A percentile compares a stretch with the other conserved stretches of the same genome.
These are phyloP conservation scores for Sphaerostilbella broomeana DNA, from an alignment of 2,329 filamentous ascomycete genomes.

Conservation along the genomic window DNA sequence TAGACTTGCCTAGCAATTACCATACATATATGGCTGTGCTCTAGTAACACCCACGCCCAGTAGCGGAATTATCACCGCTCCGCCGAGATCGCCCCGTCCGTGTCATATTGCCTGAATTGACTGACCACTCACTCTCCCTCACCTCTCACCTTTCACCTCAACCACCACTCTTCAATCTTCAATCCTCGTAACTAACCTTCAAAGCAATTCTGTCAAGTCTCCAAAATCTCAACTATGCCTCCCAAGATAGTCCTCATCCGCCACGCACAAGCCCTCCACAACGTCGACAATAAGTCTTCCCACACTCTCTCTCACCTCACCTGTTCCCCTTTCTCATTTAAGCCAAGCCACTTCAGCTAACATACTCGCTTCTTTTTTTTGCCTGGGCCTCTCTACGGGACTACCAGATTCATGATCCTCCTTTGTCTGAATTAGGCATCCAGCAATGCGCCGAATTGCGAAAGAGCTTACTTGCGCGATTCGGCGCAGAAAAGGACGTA, in stretches of 20 bases:
- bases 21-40: too few species aligned
- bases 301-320: not conserved
- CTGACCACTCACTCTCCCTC: conserved; percentile 2
- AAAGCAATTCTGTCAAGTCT: not conserved
- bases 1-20: too few species aligned
- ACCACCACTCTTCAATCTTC: not conserved
- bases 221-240: conserved; percentile 33
- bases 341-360: too few species aligned
- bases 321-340: too few species aligned
- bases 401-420: conserved; percentile 43
- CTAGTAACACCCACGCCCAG: too few species aligned
- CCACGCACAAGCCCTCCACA: conserved; percentile 70
- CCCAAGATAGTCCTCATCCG: conserved; percentile 72
- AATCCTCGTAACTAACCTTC: not conserved
- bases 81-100: too few species aligned
- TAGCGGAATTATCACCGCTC: too few species aligned
- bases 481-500: conserved; percentile 27
- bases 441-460: conserved; percentile 42
- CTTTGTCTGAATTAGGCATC: conserved; percentile 42
- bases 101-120: too few species aligned
- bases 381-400: conserved; percentile 33
- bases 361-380: not conserved
- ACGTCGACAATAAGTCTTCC: conserved; percentile 41
- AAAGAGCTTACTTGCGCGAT: conserved; percentile 34
- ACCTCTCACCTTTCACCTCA: not conserved